Evolutionary conservation across 148 eudicot genomes (phyloP).

Genomic region (Gaultheria prostrata): DNA sequence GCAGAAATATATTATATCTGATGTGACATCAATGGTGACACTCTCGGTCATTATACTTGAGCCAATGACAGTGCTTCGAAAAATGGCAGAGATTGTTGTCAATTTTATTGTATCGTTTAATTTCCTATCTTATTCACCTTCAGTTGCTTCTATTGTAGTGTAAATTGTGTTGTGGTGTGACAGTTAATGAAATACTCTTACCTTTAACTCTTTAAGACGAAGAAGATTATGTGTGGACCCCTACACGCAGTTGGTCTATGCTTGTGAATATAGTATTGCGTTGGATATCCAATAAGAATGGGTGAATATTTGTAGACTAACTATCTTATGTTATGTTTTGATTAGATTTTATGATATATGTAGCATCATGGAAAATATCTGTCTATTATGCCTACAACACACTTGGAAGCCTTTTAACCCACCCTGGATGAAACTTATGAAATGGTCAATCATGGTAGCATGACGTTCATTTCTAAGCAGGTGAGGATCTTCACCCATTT

Average conservation of each 20-base stretch:
- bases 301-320: neutral
- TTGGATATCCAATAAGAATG: neutral
- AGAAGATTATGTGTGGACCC: constrained; percentile 95
- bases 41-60: constrained; percentile 88
- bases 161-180: constrained; percentile 18
- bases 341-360: constrained; percentile 11
- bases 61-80: constrained; percentile 95
- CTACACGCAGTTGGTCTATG: constrained; percentile 75
- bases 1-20: constrained; percentile 85
- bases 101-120: neutral
- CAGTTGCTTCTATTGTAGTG: constrained; percentile 1
- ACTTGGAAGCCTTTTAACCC: constrained; percentile 99
- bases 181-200: constrained; percentile 87
- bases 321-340: neutral
- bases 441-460: constrained; percentile 74
- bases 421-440: constrained; percentile 95
- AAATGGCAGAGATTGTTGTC: constrained; percentile 85
- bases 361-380: constrained; percentile 88
- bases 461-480: constrained; percentile 79
- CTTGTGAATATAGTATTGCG: constrained; percentile 41
- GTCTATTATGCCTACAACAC: constrained; percentile 76
- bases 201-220: constrained; percentile 69
- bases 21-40: constrained; percentile 92
- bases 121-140: constrained; percentile 3
- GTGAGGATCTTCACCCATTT: constrained; percentile 28